A percentile compares a stretch with the other conserved stretches of the same genome.
Conservation (phyloP, 2,329 filamentous ascomycete species). For the Scorias spongiosa region DNA sequence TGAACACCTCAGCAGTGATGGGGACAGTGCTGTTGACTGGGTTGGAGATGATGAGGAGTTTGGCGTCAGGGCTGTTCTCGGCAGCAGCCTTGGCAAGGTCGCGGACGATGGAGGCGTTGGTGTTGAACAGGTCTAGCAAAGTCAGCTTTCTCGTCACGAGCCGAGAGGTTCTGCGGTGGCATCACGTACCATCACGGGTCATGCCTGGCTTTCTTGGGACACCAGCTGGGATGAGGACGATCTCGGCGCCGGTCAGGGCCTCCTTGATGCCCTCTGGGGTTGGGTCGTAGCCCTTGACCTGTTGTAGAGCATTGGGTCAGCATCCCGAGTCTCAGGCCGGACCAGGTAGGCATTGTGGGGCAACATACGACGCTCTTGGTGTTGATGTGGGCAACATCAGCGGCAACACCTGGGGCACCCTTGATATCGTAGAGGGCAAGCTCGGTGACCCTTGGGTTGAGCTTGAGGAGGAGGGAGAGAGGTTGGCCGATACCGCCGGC, state of each 20-base stretch:
- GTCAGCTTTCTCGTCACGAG: background rate
- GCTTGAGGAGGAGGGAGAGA: conserved; percentile 93
- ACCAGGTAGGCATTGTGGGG: background rate
- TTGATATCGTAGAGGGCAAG: conserved; percentile 97
- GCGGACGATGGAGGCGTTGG: conserved; percentile 97
- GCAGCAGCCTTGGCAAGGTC: conserved; percentile 93
- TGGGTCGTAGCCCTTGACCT: conserved; percentile 78
- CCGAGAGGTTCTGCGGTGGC: no score
- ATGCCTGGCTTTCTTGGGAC: conserved; percentile 99
- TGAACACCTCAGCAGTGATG: conserved; percentile 95
- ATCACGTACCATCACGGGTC: conserved; percentile 68
- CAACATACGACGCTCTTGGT: conserved; percentile 62
- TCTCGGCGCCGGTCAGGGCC: conserved; percentile 73
- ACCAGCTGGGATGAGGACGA: conserved; percentile 95
- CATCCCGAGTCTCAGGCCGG: no score
- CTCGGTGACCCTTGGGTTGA: conserved; percentile 86
- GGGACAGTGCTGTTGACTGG: conserved; percentile 98
- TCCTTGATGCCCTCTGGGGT: conserved; percentile 55
- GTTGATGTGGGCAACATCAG: conserved; percentile 98
- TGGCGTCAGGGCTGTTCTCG: conserved; percentile 76
- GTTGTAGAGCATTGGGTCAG: conserved; percentile 3
- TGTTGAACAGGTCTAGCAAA: conserved; percentile 84
- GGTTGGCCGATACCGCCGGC: conserved; percentile 97
- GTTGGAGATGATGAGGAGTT: conserved; percentile 96
- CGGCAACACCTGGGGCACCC: conserved; percentile 88